These are phyloP conservation scores for Aotearoamyces nothofagi DNA, from an alignment of 2,329 filamentous ascomycete genomes.

Conservation along the genomic window DNA sequence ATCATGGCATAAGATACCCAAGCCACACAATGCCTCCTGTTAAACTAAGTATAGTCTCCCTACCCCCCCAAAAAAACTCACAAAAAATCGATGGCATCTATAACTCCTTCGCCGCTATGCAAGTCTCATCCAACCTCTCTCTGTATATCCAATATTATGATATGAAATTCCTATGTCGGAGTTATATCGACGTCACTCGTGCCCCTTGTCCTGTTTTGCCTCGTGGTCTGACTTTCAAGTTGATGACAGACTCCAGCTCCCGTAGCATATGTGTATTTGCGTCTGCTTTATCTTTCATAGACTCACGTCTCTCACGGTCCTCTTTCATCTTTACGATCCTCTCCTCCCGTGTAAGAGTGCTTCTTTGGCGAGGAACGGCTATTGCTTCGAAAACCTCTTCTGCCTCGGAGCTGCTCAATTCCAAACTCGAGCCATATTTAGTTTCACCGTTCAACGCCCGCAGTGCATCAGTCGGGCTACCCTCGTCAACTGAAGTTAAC, in stretches of 20 bases:
- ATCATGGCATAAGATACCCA: no score
- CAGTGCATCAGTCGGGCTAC: slow-evolving; percentile 53
- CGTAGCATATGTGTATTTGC: slow-evolving; percentile 80
- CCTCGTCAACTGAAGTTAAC: slow-evolving; percentile 44
- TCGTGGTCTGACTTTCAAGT: slow-evolving; percentile 27
- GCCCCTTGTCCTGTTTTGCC: slow-evolving; percentile 12
- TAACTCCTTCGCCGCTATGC: no score
- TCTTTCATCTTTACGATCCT: slow-evolving; percentile 78
- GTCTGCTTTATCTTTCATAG: slow-evolving; percentile 58
- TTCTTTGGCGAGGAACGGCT: slow-evolving; percentile 56
- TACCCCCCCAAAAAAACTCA: no score
- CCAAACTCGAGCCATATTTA: slow-evolving; percentile 31
- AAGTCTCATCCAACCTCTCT: no score
- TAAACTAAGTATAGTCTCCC: no score
- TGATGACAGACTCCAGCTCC: slow-evolving; percentile 84
- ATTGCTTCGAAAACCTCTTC: slow-evolving; percentile 87
- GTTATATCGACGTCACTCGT: slow-evolving; percentile 21
- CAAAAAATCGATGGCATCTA: no score
- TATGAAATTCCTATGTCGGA: slow-evolving; percentile 14
- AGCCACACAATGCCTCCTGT: no score
- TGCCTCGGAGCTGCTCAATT: slow-evolving; percentile 39
- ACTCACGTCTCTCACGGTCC: slow-evolving; percentile 62
- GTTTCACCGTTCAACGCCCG: slow-evolving; percentile 57
- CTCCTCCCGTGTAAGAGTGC: slow-evolving; percentile 68
- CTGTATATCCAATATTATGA: no score